Evolutionary conservation across 2,329 filamentous ascomycete species (phyloP).

Genomic region (Xylaria sp.): DNA sequence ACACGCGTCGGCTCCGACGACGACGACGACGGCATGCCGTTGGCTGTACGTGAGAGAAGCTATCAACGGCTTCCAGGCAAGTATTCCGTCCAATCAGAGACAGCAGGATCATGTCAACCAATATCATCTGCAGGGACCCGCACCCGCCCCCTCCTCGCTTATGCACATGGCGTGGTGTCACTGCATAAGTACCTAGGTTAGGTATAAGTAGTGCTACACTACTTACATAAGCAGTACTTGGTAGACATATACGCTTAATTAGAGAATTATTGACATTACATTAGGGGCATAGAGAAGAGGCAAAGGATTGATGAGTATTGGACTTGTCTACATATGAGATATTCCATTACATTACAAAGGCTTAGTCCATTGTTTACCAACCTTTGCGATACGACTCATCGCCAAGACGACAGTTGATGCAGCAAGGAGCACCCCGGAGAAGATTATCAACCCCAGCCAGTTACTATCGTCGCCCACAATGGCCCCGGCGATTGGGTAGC

Average conservation of each 20-base stretch:
- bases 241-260: too few species aligned
- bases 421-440: slow-evolving; percentile 33
- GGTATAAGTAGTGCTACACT: not conserved
- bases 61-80: too few species aligned
- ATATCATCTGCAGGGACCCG: too few species aligned
- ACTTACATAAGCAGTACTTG: too few species aligned
- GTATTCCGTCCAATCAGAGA: too few species aligned
- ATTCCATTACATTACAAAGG: slow-evolving; percentile 8
- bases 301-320: not conserved
- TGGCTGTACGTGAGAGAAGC: too few species aligned
- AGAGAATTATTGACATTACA: too few species aligned
- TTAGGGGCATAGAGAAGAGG: not conserved
- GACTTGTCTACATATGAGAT: not conserved
- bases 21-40: too few species aligned
- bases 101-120: too few species aligned
- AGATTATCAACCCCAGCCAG: slow-evolving; percentile 35
- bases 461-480: slow-evolving; percentile 31
- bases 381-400: slow-evolving; percentile 30
- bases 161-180: not conserved
- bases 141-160: not conserved
- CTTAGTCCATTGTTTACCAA: slow-evolving; percentile 20
- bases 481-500: slow-evolving; percentile 38
- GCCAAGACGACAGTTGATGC: slow-evolving; percentile 28
- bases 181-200: too few species aligned
- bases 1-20: too few species aligned